Conservation (phyloP, 345 rosid genomes). For the Cardamine chenopodiifolia region DNA sequence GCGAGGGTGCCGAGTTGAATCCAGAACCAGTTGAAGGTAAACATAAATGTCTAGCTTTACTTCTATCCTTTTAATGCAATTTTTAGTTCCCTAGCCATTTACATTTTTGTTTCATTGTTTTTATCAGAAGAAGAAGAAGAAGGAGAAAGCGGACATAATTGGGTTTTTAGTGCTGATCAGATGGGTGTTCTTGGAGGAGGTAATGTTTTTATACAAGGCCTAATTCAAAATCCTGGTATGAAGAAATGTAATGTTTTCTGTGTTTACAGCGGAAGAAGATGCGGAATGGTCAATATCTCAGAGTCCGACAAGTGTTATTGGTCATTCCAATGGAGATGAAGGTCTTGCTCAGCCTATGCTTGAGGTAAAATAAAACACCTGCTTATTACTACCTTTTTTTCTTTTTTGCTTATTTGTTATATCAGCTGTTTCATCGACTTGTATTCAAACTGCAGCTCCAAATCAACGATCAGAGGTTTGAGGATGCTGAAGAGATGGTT, state of each 20-base stretch:
- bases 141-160: slow-evolving; percentile 58
- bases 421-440: neutral
- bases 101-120: neutral
- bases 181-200: slow-evolving; percentile 56
- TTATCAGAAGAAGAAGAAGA: slow-evolving; percentile 56
- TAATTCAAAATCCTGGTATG: neutral
- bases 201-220: slow-evolving; percentile 20
- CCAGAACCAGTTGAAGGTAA: slow-evolving; percentile 87
- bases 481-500: slow-evolving; percentile 91
- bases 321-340: slow-evolving; percentile 79
- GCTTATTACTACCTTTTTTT: neutral
- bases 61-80: neutral
- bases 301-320: slow-evolving; percentile 65
- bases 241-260: neutral
- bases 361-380: slow-evolving; percentile 51
- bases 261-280: slow-evolving; percentile 53
- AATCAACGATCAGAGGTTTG: slow-evolving; percentile 83
- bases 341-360: slow-evolving; percentile 68
- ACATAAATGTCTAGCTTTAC: neutral
- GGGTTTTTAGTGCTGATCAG: slow-evolving; percentile 89
- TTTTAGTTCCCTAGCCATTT: neutral
- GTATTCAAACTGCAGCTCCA: slow-evolving; percentile 59
- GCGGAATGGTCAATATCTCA: slow-evolving; percentile 54
- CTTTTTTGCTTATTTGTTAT: neutral
- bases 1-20: slow-evolving; percentile 92